phyloP scores from a whole-genome alignment of 106 monocot genomes.

The Dioscorea zingiberensis region DNA sequence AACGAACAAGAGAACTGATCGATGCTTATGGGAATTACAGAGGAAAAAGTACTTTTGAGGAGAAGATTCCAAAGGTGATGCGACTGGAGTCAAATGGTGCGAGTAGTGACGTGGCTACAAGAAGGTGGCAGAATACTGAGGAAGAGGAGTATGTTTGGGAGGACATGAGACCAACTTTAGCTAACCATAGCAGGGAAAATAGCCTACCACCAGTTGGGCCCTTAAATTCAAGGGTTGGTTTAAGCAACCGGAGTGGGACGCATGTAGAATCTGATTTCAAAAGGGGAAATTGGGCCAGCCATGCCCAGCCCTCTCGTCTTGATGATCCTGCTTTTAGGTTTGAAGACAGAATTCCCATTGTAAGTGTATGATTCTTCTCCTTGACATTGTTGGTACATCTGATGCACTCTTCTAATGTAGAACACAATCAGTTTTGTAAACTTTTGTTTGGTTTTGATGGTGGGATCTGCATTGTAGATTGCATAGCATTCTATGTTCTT shows the following conservation, averaged over 20 bases:
- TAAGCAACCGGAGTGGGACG: constrained; percentile 22
- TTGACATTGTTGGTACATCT: neutral
- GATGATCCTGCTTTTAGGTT: constrained; percentile 25
- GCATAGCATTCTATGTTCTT: too few species aligned
- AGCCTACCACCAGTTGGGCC: constrained; percentile 19
- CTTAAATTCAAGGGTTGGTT: constrained; percentile 17
- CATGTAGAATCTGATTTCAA: constrained; percentile 32
- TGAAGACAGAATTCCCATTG: constrained; percentile 33
- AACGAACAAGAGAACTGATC: constrained; percentile 60
- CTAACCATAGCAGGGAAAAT: constrained; percentile 31
- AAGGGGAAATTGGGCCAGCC: constrained; percentile 29
- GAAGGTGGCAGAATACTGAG: constrained; percentile 75
- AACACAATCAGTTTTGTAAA: too few species aligned
- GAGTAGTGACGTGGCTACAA: constrained; percentile 21
- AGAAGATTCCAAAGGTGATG: constrained; percentile 50
- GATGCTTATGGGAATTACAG: constrained; percentile 82
- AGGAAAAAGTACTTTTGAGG: constrained; percentile 26
- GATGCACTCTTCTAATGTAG: too few species aligned
- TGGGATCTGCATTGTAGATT: too few species aligned
- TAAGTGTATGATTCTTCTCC: constrained; percentile 27
- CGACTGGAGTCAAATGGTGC: constrained; percentile 39
- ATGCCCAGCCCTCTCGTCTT: constrained; percentile 18
- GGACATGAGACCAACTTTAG: constrained; percentile 84
- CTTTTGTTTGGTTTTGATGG: too few species aligned
- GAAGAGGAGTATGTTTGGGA: constrained; percentile 99